phyloP scores from a whole-genome alignment of 441 rosid species.

The Croton setiger region DNA sequence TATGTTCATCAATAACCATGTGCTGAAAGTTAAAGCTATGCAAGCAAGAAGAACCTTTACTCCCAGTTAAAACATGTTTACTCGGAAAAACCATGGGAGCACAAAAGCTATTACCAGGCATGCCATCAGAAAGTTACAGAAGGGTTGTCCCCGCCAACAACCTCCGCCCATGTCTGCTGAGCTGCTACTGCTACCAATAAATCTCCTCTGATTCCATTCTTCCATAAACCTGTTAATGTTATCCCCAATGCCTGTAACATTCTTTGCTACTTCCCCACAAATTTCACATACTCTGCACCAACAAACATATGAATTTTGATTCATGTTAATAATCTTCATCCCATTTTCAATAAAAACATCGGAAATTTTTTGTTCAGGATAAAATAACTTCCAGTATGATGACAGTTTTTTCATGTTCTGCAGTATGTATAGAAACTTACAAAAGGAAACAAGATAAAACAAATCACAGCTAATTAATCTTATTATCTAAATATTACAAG shows the following conservation, averaged over 20 bases:
- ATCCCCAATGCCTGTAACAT: constrained; percentile 45
- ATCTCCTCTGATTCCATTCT: constrained; percentile 45
- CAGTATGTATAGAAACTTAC: background rate
- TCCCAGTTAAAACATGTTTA: constrained; percentile 40
- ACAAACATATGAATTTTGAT: constrained; percentile 2
- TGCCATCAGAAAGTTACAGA: constrained; percentile 69
- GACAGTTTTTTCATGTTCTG: background rate
- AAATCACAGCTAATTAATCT: too few species aligned
- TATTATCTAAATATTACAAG: background rate
- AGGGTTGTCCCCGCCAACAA: constrained; percentile 64
- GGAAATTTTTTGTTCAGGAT: background rate
- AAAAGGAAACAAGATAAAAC: background rate
- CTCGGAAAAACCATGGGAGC: constrained; percentile 70
- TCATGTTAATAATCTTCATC: background rate
- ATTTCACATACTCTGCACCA: constrained; percentile 59
- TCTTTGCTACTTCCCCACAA: constrained; percentile 52
- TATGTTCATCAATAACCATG: background rate
- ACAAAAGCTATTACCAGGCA: constrained; percentile 65
- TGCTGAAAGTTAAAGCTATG: background rate
- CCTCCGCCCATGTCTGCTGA: constrained; percentile 28
- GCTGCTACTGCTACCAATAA: constrained; percentile 10
- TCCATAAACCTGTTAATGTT: constrained; percentile 43
- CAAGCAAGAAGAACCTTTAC: background rate
- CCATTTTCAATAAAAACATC: background rate
- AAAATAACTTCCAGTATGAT: background rate